Evolutionary conservation across 257 asterid species (phyloP).

Genomic region (Catharanthus roseus): DNA sequence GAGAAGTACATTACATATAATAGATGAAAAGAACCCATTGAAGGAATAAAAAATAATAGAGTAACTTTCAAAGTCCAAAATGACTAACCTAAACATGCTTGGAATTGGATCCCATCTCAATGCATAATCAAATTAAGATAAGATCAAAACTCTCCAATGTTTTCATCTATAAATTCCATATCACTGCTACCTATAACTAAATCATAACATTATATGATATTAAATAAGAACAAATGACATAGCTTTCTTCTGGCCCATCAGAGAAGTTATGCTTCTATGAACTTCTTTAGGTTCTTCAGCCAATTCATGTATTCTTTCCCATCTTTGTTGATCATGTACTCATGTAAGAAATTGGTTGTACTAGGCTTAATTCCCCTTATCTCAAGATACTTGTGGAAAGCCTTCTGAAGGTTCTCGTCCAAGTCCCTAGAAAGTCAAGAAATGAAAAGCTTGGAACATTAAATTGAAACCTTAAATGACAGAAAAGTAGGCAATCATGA

Average conservation of each 20-base stretch:
- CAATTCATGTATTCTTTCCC: constrained; percentile 57
- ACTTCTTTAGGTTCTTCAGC: constrained; percentile 71
- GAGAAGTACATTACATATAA: too few species aligned
- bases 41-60: too few species aligned
- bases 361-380: constrained; percentile 77
- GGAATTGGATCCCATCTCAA: not conserved
- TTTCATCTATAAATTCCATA: not conserved
- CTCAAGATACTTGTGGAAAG: constrained; percentile 89
- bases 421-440: constrained; percentile 45
- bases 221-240: not conserved
- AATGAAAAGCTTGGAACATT: not conserved
- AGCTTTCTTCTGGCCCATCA: not conserved
- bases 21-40: too few species aligned
- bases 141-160: not conserved
- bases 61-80: not conserved
- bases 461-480: not conserved
- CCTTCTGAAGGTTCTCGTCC: constrained; percentile 94
- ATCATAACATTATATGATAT: not conserved
- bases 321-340: constrained; percentile 77
- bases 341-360: constrained; percentile 76
- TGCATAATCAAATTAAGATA: not conserved
- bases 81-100: not conserved
- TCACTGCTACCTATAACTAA: not conserved
- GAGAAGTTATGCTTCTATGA: constrained; percentile 41
- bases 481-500: not conserved